Conservation (phyloP, 2,329 filamentous ascomycete genomes). For the Microdochium nivale region DNA sequence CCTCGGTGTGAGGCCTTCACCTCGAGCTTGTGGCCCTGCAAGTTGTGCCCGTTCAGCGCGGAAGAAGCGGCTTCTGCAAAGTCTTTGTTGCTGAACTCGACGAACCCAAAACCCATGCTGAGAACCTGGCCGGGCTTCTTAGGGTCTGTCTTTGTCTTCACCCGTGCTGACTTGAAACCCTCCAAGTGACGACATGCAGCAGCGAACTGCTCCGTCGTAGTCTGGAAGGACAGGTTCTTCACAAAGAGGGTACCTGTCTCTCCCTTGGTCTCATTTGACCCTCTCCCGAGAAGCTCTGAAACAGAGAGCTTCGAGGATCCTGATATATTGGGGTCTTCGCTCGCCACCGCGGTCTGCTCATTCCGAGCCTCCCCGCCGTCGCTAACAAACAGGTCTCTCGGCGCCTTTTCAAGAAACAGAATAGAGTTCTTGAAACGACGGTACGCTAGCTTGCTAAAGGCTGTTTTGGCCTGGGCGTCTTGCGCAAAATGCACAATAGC, state of each 20-base stretch:
- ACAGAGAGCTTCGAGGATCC: constrained; percentile 51
- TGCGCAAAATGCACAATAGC: constrained; percentile 86
- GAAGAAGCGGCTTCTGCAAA: constrained; percentile 72
- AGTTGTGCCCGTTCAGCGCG: constrained; percentile 78
- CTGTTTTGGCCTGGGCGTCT: constrained; percentile 69
- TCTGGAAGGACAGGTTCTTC: constrained; percentile 88
- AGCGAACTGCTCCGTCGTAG: constrained; percentile 66
- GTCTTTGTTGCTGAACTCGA: constrained; percentile 72
- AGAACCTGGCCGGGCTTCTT: constrained; percentile 81
- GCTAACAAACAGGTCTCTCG: constrained; percentile 63
- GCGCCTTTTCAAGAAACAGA: constrained; percentile 88
- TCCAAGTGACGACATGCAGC: constrained; percentile 74
- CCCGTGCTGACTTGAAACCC: constrained; percentile 80
- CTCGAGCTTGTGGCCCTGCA: constrained; percentile 80
- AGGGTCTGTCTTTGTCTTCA: constrained; percentile 91
- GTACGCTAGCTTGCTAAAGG: constrained; percentile 80
- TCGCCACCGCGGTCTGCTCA: not conserved
- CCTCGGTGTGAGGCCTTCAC: constrained; percentile 84
- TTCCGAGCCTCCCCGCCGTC: constrained; percentile 16
- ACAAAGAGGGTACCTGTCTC: constrained; percentile 83
- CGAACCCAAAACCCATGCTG: constrained; percentile 96
- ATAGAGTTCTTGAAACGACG: constrained; percentile 85
- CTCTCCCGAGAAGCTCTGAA: constrained; percentile 57
- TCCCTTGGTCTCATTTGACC: constrained; percentile 40
- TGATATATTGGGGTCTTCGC: not conserved